Conservation (phyloP, 805 yeast genomes). For the Starmerella bombicola region DNA sequence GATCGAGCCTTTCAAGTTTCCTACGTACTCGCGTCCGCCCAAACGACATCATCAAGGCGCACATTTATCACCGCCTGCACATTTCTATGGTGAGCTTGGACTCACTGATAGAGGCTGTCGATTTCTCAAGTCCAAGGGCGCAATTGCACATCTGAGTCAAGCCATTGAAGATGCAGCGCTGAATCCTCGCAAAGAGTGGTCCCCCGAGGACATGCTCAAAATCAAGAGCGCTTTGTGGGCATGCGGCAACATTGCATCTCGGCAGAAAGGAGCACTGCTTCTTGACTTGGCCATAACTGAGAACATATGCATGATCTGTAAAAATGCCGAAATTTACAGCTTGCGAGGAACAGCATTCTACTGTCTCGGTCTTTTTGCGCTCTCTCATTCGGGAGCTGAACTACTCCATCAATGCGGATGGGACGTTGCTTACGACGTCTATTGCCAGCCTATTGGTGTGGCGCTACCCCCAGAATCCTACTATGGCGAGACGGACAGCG, state of each 20-base stretch:
- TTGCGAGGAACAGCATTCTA: slow-evolving; percentile 67
- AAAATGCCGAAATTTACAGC: slow-evolving; percentile 40
- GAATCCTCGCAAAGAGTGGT: neutral
- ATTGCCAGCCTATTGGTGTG: slow-evolving; percentile 17
- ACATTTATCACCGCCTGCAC: slow-evolving; percentile 35
- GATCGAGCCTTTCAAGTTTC: slow-evolving; percentile 12
- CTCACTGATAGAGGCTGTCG: slow-evolving; percentile 70
- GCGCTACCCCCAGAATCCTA: slow-evolving; percentile 17
- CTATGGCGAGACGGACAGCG: neutral
- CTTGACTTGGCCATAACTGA: slow-evolving; percentile 35
- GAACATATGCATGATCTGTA: slow-evolving; percentile 42
- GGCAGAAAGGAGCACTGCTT: slow-evolving; percentile 52
- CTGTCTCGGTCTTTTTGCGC: slow-evolving; percentile 60
- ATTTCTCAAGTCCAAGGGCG: slow-evolving; percentile 41
- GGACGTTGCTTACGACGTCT: slow-evolving; percentile 37
- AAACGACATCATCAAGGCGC: slow-evolving; percentile 2
- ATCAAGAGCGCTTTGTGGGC: slow-evolving; percentile 79
- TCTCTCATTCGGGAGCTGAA: slow-evolving; percentile 69
- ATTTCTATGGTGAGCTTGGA: slow-evolving; percentile 69
- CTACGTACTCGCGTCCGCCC: slow-evolving; percentile 13
- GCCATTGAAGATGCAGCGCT: slow-evolving; percentile 7
- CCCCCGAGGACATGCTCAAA: slow-evolving; percentile 30
- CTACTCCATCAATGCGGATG: slow-evolving; percentile 72
- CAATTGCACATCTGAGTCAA: slow-evolving; percentile 24
- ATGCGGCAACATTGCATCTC: slow-evolving; percentile 67